A percentile compares a stretch with the other conserved stretches of the same genome.
phyloP scores from a whole-genome alignment of 139 green algal species.

The Trebouxia sp. region DNA sequence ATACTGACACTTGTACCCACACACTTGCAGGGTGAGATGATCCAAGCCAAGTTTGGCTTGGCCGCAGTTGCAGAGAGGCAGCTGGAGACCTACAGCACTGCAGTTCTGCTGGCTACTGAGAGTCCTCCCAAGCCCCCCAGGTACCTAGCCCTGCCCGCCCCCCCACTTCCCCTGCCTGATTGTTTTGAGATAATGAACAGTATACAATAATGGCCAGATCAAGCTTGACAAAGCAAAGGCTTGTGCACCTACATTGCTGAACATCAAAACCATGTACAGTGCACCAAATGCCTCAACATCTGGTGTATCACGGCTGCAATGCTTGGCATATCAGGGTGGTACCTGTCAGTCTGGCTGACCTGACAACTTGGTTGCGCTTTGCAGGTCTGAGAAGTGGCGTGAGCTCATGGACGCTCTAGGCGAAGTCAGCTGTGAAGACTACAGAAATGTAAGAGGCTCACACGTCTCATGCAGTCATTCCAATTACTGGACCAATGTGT shows the following conservation, averaged over 20 bases:
- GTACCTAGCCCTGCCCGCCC: too few relatives aligned
- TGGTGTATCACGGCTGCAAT: background rate
- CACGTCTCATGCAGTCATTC: background rate
- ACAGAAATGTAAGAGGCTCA: slow-evolving; percentile 35
- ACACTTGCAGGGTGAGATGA: slow-evolving; percentile 67
- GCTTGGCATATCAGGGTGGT: too few relatives aligned
- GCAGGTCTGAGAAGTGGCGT: slow-evolving; percentile 60
- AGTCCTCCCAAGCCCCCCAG: slow-evolving; percentile 59
- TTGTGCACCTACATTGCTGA: too few relatives aligned
- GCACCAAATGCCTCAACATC: background rate
- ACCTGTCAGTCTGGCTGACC: background rate
- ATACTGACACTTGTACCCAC: background rate
- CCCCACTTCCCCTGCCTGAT: too few relatives aligned
- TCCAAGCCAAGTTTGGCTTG: slow-evolving; percentile 94
- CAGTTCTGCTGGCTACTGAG: slow-evolving; percentile 77
- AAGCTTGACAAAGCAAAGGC: too few relatives aligned
- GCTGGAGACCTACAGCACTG: slow-evolving; percentile 86
- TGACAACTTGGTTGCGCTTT: background rate
- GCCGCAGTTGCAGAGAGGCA: slow-evolving; percentile 78
- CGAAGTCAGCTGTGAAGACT: slow-evolving; percentile 57
- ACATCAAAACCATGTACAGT: background rate
- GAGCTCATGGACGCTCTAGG: slow-evolving; percentile 82
- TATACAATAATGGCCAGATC: too few relatives aligned
- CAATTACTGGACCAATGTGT: background rate
- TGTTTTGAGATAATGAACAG: too few relatives aligned